Evolutionary conservation across 2,329 filamentous ascomycete genomes (phyloP).

Genomic region (Fusarium sp.): DNA sequence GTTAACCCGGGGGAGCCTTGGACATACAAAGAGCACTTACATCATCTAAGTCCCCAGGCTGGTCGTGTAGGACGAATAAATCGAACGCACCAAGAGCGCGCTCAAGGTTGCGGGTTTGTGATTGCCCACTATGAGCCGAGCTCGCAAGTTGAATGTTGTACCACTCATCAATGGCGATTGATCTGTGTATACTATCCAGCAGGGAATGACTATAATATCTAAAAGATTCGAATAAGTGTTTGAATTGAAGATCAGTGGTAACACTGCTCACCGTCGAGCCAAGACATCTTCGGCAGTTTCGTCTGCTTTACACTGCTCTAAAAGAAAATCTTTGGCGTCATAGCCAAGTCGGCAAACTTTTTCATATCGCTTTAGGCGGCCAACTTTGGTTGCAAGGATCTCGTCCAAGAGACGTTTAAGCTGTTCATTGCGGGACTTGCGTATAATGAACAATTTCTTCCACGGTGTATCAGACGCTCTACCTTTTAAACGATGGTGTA

Average conservation of each 20-base stretch:
- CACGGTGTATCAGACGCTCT: slow-evolving; percentile 74
- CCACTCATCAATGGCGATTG: slow-evolving; percentile 84
- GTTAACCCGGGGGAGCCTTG: slow-evolving; percentile 17
- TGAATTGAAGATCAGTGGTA: slow-evolving; percentile 47
- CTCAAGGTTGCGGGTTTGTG: slow-evolving; percentile 70
- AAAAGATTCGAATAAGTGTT: slow-evolving; percentile 5
- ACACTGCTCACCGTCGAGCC: slow-evolving; percentile 70
- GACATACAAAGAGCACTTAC: slow-evolving; percentile 56
- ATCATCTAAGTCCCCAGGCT: slow-evolving; percentile 79
- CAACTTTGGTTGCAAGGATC: slow-evolving; percentile 77
- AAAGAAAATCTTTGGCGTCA: slow-evolving; percentile 87
- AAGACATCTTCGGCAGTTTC: slow-evolving; percentile 78
- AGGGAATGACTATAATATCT: slow-evolving; percentile 82
- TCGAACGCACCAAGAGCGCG: slow-evolving; percentile 85
- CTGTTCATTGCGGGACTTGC: slow-evolving; percentile 64
- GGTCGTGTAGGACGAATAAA: slow-evolving; percentile 84
- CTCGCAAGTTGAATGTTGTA: slow-evolving; percentile 52
- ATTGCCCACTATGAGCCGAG: slow-evolving; percentile 27
- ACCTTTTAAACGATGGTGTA: slow-evolving; percentile 66
- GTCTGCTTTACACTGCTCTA: slow-evolving; percentile 71
- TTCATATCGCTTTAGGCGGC: slow-evolving; percentile 77
- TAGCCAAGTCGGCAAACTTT: slow-evolving; percentile 80
- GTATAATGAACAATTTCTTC: slow-evolving; percentile 75
- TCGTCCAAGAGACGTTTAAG: slow-evolving; percentile 71
- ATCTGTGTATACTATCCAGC: slow-evolving; percentile 83